Conservation (phyloP, 495 filamentous ascomycete genomes). For the Neurospora pannonica region DNA sequence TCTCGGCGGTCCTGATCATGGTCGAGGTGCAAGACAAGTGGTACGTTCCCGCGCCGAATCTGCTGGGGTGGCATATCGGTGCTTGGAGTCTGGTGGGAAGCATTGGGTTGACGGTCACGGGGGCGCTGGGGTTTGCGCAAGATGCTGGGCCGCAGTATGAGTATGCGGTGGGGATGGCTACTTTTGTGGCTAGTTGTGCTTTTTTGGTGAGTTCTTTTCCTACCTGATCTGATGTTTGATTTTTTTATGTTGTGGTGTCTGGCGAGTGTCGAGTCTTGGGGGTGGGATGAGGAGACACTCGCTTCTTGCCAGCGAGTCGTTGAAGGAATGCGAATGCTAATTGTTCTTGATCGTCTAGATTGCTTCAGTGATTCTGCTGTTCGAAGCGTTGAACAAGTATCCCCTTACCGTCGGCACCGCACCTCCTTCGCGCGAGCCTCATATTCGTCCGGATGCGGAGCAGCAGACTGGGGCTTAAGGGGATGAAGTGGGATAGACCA, state of each 20-base stretch:
- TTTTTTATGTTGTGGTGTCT: neutral
- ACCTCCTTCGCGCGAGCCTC: neutral
- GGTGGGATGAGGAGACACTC: neutral
- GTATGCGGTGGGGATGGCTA: slow-evolving; percentile 49
- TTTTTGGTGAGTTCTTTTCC: slow-evolving; percentile 40
- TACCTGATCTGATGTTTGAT: neutral
- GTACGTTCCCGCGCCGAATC: slow-evolving; percentile 41
- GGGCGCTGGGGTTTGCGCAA: slow-evolving; percentile 46
- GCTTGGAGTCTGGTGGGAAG: slow-evolving; percentile 38
- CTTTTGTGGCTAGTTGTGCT: slow-evolving; percentile 62
- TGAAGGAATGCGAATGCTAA: neutral
- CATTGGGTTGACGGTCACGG: slow-evolving; percentile 58
- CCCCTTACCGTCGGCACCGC: slow-evolving; percentile 36
- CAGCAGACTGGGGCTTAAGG: neutral
- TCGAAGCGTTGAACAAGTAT: slow-evolving; percentile 52
- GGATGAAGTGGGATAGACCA: neutral
- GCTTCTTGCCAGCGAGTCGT: neutral
- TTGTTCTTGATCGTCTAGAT: slow-evolving; percentile 16
- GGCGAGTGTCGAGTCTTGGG: neutral
- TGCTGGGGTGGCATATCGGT: slow-evolving; percentile 48
- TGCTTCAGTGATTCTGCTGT: slow-evolving; percentile 56
- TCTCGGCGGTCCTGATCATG: slow-evolving; percentile 53
- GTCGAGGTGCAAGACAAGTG: slow-evolving; percentile 60
- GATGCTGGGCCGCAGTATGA: slow-evolving; percentile 34
- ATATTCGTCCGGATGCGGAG: neutral